Evolutionary conservation across 306 rosid genomes (phyloP), one percentile per base, ranked within the genome.

Genomic region (Arachis stenosperma): DNA sequence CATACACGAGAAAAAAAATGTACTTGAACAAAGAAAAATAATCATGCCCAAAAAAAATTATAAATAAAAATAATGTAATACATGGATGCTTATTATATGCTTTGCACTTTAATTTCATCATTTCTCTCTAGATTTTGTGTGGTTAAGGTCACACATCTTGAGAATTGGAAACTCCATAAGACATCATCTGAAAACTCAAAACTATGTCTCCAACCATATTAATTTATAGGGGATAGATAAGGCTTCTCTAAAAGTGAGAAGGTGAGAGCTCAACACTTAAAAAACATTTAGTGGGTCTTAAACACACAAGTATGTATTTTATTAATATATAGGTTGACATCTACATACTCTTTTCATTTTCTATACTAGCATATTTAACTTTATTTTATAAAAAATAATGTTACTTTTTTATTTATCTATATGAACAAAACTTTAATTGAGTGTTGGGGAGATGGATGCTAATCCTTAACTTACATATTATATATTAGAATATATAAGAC

Each of bases 391-490:
- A 33, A 33, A 33, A 33, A 42, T 1, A 42, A 6, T 6, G 7
- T 42, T 42, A 3, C 11, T 46, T 46, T 46, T 46, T 46, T 46
- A 0, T 6, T 0, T 6, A 7, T 46, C 3, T 42, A 42, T 41
- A 57, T 29, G 69, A 64, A 22, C 27, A 46, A 65, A 65, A 46
- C 5, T 6, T 6, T 55, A 65, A 14, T 10, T 10, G 7, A 39
- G 4, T 63, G 33, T 41, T 2, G 68, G 37, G 14, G 17, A 33
- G 68, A n/a, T 13, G 17, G 68, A 56, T 22, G 47, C 27, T 13
- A 63, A 42, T 15, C 68, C 68, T 63, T 65, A 10, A 65, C 22
- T 42, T 9, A 43, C 27, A 65, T 65, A 9, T 22, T 17, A 10
- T 44, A 17, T 2, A 65, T 59, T 42, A 4, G 46, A 42, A 42